Conservation (phyloP, 495 filamentous ascomycete species). For the Penicillium psychrofluorescens region DNA sequence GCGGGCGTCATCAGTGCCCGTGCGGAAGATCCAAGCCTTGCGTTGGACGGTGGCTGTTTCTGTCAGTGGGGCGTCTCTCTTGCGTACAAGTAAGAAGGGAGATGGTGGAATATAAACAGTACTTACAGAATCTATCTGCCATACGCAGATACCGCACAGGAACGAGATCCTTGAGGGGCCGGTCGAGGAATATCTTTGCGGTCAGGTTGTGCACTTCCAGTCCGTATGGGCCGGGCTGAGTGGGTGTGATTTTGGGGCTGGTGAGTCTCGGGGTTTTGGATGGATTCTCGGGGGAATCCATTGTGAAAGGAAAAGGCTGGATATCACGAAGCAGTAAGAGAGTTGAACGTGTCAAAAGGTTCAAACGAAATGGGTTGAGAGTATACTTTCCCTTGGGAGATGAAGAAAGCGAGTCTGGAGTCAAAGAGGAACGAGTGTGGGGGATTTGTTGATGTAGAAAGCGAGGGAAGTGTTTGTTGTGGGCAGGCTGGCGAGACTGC, state of each 20-base stretch:
- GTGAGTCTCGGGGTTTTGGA: not conserved
- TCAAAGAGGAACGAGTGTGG: too few relatives aligned
- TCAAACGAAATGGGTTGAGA: not conserved
- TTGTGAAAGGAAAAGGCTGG: not conserved
- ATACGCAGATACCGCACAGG: constrained; percentile 12
- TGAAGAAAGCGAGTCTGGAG: not conserved
- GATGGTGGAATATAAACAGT: not conserved
- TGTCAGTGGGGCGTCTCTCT: too few relatives aligned
- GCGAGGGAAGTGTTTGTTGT: too few relatives aligned
- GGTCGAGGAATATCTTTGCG: constrained; percentile 17
- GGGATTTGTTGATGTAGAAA: too few relatives aligned
- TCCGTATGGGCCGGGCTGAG: not conserved
- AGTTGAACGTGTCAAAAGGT: too few relatives aligned
- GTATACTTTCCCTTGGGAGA: not conserved
- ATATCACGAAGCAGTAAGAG: too few relatives aligned
- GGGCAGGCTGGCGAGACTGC: too few relatives aligned
- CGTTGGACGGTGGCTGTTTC: constrained; percentile 12
- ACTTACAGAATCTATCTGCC: constrained; percentile 14
- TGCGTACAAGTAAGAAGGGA: not conserved
- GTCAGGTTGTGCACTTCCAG: constrained; percentile 14
- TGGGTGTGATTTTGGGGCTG: not conserved
- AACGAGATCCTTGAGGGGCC: constrained; percentile 14
- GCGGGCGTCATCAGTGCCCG: constrained; percentile 8
- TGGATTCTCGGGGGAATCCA: not conserved
- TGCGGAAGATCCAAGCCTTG: constrained; percentile 22